Evolutionary conservation across 768 basidiomycete species (phyloP).

Genomic region (Suillus occidentalis): DNA sequence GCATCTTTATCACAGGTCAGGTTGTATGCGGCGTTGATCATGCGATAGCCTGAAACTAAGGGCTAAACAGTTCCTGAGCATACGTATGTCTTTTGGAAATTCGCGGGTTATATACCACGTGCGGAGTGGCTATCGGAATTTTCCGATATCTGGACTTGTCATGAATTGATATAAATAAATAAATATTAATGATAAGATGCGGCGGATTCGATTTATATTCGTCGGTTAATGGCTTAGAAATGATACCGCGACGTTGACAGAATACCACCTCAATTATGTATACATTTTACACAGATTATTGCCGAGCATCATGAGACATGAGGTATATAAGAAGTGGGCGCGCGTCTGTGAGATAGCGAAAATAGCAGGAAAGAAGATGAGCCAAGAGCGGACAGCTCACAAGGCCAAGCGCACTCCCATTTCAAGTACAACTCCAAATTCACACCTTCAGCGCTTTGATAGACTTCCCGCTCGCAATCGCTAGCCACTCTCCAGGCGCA

Average conservation of each 20-base stretch:
- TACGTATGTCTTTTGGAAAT: neutral
- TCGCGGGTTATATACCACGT: neutral
- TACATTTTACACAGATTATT: neutral
- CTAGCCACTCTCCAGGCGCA: slow-evolving; percentile 82
- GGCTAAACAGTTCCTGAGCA: neutral
- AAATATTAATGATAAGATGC: neutral
- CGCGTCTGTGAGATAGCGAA: slow-evolving; percentile 1
- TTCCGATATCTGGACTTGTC: no score
- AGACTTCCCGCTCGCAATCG: slow-evolving; percentile 77
- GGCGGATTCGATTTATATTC: neutral
- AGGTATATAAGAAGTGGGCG: neutral
- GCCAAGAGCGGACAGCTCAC: neutral
- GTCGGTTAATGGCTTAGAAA: neutral
- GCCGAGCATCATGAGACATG: neutral
- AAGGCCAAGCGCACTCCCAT: neutral
- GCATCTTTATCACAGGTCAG: neutral
- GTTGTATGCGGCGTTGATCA: neutral
- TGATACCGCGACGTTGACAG: neutral
- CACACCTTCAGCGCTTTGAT: slow-evolving; percentile 83
- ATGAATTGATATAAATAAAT: no score
- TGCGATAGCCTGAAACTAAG: neutral
- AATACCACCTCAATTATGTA: neutral
- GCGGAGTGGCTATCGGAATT: no score
- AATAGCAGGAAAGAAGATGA: neutral
- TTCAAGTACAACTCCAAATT: slow-evolving; percentile 10